A percentile compares a stretch with the other conserved stretches of the same genome.
These are phyloP conservation scores for Boletus rubropictus DNA, from an alignment of 768 basidiomycete genomes.

Conservation along the genomic window DNA sequence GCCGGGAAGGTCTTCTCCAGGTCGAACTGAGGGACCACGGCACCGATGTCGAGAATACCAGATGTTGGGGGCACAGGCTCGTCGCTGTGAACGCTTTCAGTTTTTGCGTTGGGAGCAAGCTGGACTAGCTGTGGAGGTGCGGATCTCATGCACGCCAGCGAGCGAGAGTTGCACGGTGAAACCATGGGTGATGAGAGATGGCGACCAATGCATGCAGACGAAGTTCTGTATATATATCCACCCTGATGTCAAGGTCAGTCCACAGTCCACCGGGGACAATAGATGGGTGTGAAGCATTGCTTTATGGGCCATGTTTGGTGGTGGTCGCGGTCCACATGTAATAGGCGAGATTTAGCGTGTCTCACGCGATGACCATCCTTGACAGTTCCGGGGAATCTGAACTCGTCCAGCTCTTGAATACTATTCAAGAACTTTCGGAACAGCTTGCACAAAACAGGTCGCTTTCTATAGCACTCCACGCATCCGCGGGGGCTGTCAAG, in stretches of 20 bases:
- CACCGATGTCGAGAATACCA: not conserved
- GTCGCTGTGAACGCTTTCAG: constrained; percentile 24
- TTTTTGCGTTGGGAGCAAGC: constrained; percentile 6
- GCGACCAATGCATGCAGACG: no score
- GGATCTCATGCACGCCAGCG: constrained; percentile 7
- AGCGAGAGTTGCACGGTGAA: constrained; percentile 5
- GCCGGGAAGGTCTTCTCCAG: constrained; percentile 35
- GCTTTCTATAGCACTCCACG: constrained; percentile 64
- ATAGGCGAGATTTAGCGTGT: not conserved
- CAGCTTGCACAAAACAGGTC: constrained; percentile 77
- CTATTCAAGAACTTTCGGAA: constrained; percentile 76
- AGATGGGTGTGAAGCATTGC: not conserved
- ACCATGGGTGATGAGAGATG: constrained; percentile 6
- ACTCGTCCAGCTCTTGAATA: constrained; percentile 54
- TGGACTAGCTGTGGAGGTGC: not conserved
- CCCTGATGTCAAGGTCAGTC: not conserved
- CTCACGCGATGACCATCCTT: constrained; percentile 46
- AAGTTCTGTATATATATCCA: constrained; percentile 1
- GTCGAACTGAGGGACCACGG: constrained; percentile 19
- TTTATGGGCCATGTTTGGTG: not conserved
- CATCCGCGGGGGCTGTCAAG: constrained; percentile 73
- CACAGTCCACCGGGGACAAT: constrained; percentile 21
- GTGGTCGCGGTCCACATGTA: constrained; percentile 1
- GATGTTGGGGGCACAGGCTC: constrained; percentile 25
- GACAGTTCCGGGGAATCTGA: constrained; percentile 51